Conservation (phyloP, 2,329 filamentous ascomycete genomes). For the Talaromyces marneffei region DNA sequence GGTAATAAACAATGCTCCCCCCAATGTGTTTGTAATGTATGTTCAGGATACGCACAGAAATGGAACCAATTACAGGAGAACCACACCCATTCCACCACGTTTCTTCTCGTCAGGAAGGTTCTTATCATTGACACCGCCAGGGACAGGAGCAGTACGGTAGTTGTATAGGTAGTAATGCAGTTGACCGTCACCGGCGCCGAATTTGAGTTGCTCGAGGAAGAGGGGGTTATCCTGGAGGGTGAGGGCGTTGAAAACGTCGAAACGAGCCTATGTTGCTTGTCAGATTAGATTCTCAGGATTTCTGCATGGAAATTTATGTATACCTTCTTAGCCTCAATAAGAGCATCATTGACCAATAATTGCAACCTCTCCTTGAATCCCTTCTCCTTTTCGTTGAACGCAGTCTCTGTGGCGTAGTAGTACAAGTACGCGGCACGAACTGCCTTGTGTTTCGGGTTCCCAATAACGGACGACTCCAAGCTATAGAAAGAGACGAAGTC, state of each 20-base stretch:
- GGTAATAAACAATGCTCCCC: neutral
- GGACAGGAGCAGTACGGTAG: conserved; percentile 80
- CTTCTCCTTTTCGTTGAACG: conserved; percentile 51
- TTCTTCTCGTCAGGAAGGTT: conserved; percentile 71
- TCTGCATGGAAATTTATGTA: conserved; percentile 9
- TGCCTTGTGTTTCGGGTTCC: conserved; percentile 67
- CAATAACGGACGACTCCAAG: conserved; percentile 87
- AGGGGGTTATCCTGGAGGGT: conserved; percentile 90
- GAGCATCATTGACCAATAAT: conserved; percentile 70
- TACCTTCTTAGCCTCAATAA: conserved; percentile 79
- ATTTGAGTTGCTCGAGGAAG: conserved; percentile 91
- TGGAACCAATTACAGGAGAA: conserved; percentile 58
- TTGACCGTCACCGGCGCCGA: conserved; percentile 88
- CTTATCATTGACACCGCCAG: conserved; percentile 73
- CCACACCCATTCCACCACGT: conserved; percentile 82
- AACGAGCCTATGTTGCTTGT: conserved; percentile 51
- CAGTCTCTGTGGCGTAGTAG: conserved; percentile 87
- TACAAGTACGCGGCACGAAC: conserved; percentile 92
- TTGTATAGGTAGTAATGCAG: conserved; percentile 98
- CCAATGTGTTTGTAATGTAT: neutral
- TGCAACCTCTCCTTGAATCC: conserved; percentile 76
- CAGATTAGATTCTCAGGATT: neutral
- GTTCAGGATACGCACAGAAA: neutral
- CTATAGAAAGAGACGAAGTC: conserved; percentile 98
- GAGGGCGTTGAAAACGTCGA: conserved; percentile 95